These are phyloP conservation scores for Magnusiomyces clavatus DNA, from an alignment of 1,139 yeast genomes.

Conservation along the genomic window DNA sequence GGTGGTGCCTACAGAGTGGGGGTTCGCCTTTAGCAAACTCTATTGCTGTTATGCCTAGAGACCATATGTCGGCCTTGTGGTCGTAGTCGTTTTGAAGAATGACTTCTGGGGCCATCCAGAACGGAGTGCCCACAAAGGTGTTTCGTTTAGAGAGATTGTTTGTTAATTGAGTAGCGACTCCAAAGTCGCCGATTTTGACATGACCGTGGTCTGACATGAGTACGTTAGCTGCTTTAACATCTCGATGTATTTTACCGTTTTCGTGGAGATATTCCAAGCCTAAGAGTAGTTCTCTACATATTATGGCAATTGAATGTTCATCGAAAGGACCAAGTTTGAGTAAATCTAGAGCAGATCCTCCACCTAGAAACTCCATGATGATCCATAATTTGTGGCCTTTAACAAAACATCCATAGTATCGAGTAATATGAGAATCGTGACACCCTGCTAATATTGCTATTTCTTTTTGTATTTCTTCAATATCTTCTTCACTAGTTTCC, in stretches of 20 bases:
- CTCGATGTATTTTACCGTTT: constrained; percentile 80
- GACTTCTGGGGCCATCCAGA: constrained; percentile 99
- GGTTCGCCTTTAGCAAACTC: constrained; percentile 82
- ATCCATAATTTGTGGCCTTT: constrained; percentile 78
- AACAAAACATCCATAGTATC: constrained; percentile 74
- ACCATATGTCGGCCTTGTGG: constrained; percentile 91
- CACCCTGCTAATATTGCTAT: constrained; percentile 73
- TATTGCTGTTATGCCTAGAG: constrained; percentile 83
- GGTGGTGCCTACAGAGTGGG: constrained; percentile 64
- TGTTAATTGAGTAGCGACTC: constrained; percentile 84
- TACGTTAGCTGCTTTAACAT: constrained; percentile 79
- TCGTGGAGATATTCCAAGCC: constrained; percentile 68
- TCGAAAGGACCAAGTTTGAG: constrained; percentile 51
- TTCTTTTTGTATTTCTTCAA: constrained; percentile 73
- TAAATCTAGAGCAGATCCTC: constrained; percentile 70
- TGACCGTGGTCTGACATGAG: constrained; percentile 57
- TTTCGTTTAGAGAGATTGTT: constrained; percentile 70
- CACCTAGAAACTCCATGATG: constrained; percentile 67
- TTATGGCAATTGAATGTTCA: constrained; percentile 50
- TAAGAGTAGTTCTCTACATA: constrained; percentile 50
- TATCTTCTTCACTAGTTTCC: constrained; percentile 67
- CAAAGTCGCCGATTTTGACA: constrained; percentile 92
- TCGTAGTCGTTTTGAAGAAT: constrained; percentile 82
- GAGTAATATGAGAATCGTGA: constrained; percentile 59
- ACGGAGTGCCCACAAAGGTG: constrained; percentile 97